These are phyloP conservation scores for Trichoderma simmonsii DNA, from an alignment of 2,329 filamentous ascomycete species.

Conservation along the genomic window DNA sequence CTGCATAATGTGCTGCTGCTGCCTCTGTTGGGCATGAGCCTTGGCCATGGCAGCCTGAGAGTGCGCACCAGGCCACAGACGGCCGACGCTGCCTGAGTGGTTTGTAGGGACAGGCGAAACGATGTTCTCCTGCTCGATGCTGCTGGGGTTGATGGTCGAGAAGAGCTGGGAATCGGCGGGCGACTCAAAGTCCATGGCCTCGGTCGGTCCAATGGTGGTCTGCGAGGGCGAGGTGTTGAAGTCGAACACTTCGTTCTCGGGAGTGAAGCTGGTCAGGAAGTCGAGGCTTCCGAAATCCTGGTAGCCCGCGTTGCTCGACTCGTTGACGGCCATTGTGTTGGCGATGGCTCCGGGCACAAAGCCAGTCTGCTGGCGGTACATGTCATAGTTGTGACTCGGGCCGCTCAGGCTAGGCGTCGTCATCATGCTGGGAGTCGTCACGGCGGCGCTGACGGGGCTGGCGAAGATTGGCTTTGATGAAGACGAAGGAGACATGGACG, in stretches of 20 bases:
- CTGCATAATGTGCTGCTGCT: conserved; percentile 57
- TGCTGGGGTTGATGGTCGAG: conserved; percentile 66
- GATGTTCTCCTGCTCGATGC: conserved; percentile 60
- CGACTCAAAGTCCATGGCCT: conserved; percentile 57
- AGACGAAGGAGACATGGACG: conserved; percentile 54
- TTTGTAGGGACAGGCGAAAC: conserved; percentile 47
- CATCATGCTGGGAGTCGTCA: conserved; percentile 54
- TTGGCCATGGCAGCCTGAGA: conserved; percentile 80
- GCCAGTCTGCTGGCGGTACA: conserved; percentile 93
- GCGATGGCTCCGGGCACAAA: conserved; percentile 81
- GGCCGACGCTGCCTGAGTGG: conserved; percentile 58
- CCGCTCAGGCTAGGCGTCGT: conserved; percentile 65
- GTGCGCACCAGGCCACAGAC: conserved; percentile 91
- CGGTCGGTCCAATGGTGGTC: conserved; percentile 54
- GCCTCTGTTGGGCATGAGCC: conserved; percentile 66
- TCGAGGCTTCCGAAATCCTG: conserved; percentile 48
- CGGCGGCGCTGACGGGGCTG: conserved; percentile 50
- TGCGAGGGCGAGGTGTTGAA: conserved; percentile 67
- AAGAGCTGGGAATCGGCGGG: conserved; percentile 59
- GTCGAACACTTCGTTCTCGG: conserved; percentile 66
- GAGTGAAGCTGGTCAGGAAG: conserved; percentile 54
- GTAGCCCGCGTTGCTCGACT: conserved; percentile 55
- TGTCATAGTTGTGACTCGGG: conserved; percentile 91
- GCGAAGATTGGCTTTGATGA: conserved; percentile 54
- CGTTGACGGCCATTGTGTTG: conserved; percentile 75